Base-by-base conservation (phyloP, 2,329 filamentous ascomycete genomes). In the Calonectria honghensis region DNA sequence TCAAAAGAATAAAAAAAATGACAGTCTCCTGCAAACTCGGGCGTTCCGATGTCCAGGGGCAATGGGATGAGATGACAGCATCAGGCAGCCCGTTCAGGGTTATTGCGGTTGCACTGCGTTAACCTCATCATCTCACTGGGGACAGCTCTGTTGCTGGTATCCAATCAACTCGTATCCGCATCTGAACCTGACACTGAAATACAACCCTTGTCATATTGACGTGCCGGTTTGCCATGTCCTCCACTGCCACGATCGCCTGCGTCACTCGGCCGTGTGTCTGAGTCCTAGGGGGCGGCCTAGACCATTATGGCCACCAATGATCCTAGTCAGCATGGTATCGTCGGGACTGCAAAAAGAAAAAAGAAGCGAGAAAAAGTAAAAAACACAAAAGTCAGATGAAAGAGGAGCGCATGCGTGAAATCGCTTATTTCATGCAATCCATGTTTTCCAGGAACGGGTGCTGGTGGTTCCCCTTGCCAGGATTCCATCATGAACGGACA, bases 81-180 rank as follows among this genome's bases (percentile, higher is more conserved):
- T 70, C 69, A 59, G 45, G 59, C 66, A 73, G 61, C 24, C 27
- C 9, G 31, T 31, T 51, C 35, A 61, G 68, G 68, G 68, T 65
- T 66, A 68, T 59, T 39, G 61, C 63, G 65, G 76, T 69, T 72
- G 75, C 74, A 75, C 68, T 70, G 76, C 76, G 71, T 70, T 72
- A 73, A 51, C 70, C 70, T 77, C 73, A 73, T 74, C 59, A 77
- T 79, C 52, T 71, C 73, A 68, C 63, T 61, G 68, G 75, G 59
- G 70, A 66, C 63, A 35, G 67, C 48, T 73, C 68, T 78, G 61
- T 59, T 74, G 67, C 74, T 78, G 75, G 72, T 72, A 75, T 70
- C 75, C 75, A 76, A 77, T 77, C 73, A 75, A 70, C 68, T 48
- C 61, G 72, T 65, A 70, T 72, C 74, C 39, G 68, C 64, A 71